Conservation (phyloP, 352 stramenopile genomes). For the Phytophthora pluvialis region DNA sequence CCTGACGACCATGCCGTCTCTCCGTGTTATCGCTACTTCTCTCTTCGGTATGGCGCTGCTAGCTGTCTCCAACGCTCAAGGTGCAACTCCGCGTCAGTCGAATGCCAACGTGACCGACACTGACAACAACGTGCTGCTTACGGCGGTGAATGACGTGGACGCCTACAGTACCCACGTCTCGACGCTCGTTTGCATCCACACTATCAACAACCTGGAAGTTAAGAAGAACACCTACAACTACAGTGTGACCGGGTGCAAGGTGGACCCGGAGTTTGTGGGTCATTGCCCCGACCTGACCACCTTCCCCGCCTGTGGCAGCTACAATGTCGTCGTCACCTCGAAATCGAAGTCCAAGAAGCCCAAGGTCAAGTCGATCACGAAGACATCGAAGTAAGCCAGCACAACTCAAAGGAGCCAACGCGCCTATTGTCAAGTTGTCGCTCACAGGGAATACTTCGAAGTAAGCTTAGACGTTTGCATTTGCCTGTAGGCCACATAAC, state of each 20-base stretch:
- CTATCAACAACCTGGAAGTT: slow-evolving; percentile 33
- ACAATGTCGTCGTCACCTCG: slow-evolving; percentile 39
- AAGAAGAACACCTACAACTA: slow-evolving; percentile 57
- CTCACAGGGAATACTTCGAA: background rate
- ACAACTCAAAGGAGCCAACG: background rate
- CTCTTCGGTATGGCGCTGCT: slow-evolving; percentile 15
- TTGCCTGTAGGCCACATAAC: background rate
- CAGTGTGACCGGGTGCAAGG: slow-evolving; percentile 43
- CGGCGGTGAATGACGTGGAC: slow-evolving; percentile 28
- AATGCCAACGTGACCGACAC: slow-evolving; percentile 19
- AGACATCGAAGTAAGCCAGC: slow-evolving; percentile 20
- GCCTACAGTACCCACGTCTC: slow-evolving; percentile 36
- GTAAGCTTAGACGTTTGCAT: slow-evolving; percentile 13
- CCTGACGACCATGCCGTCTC: slow-evolving; percentile 4
- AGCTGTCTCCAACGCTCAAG: background rate
- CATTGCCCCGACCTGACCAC: slow-evolving; percentile 40
- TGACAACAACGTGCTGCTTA: slow-evolving; percentile 30
- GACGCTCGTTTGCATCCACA: slow-evolving; percentile 40
- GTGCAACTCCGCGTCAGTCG: slow-evolving; percentile 1
- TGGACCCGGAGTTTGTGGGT: slow-evolving; percentile 36
- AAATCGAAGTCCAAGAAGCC: slow-evolving; percentile 37
- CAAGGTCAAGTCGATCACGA: slow-evolving; percentile 40
- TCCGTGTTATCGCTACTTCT: slow-evolving; percentile 9
- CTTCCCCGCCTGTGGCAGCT: slow-evolving; percentile 24
- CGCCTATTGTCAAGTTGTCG: background rate